Conservation (phyloP, 257 asterid genomes). For the Thymus mandschuricus region DNA sequence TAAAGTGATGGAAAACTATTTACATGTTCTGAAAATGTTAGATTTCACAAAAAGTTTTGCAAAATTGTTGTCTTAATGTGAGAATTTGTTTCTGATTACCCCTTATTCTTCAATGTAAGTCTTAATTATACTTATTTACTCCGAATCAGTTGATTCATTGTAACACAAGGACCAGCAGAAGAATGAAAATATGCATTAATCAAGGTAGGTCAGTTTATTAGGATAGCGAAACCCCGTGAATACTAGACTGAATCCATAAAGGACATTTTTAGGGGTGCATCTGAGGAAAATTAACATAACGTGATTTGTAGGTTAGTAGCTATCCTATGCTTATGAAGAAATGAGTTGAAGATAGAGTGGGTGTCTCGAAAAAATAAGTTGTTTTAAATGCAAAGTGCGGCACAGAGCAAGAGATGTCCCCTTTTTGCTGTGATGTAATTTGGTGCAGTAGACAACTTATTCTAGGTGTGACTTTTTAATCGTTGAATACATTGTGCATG, state of each 20-base stretch:
- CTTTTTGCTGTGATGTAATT: constrained; percentile 10
- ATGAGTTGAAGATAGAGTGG: constrained; percentile 6
- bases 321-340: too few relatives aligned
- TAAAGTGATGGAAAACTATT: neutral
- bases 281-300: neutral
- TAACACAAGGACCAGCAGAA: neutral
- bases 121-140: neutral
- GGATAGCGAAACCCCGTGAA: neutral
- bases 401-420: constrained; percentile 1
- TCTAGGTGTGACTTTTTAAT: constrained; percentile 13
- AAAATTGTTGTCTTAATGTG: too few relatives aligned
- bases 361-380: neutral
- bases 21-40: neutral
- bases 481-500: neutral
- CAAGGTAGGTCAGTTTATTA: neutral
- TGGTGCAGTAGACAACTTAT: constrained; percentile 4
- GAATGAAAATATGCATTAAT: neutral
- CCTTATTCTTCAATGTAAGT: neutral
- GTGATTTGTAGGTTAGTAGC: too few relatives aligned
- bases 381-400: neutral
- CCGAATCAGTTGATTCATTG: neutral
- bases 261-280: neutral
- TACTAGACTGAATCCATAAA: neutral
- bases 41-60: too few relatives aligned
- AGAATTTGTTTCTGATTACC: neutral